A percentile compares a stretch with the other conserved stretches of the same genome.
Conservation (phyloP, 345 rosid genomes). For the Salix dunnii region DNA sequence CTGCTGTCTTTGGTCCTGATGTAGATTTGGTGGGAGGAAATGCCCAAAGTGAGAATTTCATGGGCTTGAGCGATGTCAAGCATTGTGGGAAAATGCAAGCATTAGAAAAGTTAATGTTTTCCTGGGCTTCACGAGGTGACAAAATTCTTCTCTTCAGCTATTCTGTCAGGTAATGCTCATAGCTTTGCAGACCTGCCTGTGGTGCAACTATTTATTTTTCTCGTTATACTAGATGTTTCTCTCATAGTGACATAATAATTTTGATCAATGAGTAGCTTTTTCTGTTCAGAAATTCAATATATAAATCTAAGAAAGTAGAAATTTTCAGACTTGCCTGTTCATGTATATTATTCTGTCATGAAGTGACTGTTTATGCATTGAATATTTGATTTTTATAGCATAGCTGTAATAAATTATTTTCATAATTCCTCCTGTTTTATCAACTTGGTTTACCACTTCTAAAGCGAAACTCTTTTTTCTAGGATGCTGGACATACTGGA, state of each 20-base stretch:
- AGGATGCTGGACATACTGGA: constrained; percentile 95
- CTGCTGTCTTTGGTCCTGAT: constrained; percentile 78
- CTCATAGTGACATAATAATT: neutral
- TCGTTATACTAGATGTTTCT: neutral
- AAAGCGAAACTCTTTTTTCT: constrained; percentile 21
- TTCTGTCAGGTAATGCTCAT: constrained; percentile 67
- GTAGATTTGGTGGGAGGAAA: constrained; percentile 75
- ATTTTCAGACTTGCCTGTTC: too few relatives aligned
- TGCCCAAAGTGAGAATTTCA: constrained; percentile 65
- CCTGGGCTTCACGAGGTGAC: constrained; percentile 85
- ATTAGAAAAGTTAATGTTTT: constrained; percentile 69
- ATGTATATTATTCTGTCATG: neutral
- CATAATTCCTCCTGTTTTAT: neutral
- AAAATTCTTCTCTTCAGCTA: constrained; percentile 92
- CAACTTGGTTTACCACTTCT: constrained; percentile 4
- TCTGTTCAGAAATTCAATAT: too few relatives aligned
- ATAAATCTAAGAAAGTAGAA: too few relatives aligned
- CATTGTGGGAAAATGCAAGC: constrained; percentile 96
- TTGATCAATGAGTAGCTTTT: too few relatives aligned
- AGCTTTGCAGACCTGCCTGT: neutral
- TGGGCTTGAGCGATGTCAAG: constrained; percentile 74
- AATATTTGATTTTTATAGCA: neutral
- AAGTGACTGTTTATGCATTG: neutral
- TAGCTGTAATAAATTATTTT: neutral
- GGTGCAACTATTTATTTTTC: neutral